Base-by-base conservation (phyloP, 2,329 filamentous ascomycete species). In the Alternaria sp. region DNA sequence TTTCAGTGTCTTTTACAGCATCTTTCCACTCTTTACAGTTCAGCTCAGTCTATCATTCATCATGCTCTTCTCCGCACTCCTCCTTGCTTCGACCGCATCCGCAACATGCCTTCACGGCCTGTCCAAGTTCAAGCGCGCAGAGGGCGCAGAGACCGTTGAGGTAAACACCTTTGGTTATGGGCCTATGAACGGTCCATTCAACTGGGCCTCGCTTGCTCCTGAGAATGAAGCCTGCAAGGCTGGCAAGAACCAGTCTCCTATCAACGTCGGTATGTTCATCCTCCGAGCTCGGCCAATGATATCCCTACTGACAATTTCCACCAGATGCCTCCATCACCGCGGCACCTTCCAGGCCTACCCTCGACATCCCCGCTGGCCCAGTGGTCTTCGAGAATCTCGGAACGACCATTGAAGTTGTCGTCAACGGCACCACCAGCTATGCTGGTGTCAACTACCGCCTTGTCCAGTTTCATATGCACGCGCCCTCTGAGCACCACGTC, bases 391-490 rank as follows among this genome's bases (percentile, higher is more conserved):
- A 87, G 75, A 87, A 88, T 72, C 79, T 87, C 11, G 86, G 85
- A 47, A 85, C 84, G 26, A 88, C 85, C 0, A 81, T 88, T 53
- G 84, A 87, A 77, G 81, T 86, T 57, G 77, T 87, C 30, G 83
- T 83, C 57, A 83, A 82, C 51, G 85, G 84, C 30, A 83, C 79
- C 11, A 80, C 86, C 4, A 76, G 66, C 0, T 70, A 83, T 24
- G 75, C 67, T 2, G 79, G 77, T 30, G 72, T 73, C 16, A 69
- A 77, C 16, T 87, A 82, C 72, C 69, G 65, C 0, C 77, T 87
- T 14, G 76, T 75, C 47, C 86, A 88, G 65, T 88, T 87, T 77
- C 86, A 88, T 74, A 86, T 88, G 76, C 87, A 88, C 69, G 84
- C 85, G 0, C 86, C 87, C 0, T 85, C 84, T 43, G 87, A 89